A percentile compares a stretch with the other conserved stretches of the same genome.
These are phyloP conservation scores for Claviceps sp. DNA, from an alignment of 2,329 filamentous ascomycete species.

Conservation along the genomic window DNA sequence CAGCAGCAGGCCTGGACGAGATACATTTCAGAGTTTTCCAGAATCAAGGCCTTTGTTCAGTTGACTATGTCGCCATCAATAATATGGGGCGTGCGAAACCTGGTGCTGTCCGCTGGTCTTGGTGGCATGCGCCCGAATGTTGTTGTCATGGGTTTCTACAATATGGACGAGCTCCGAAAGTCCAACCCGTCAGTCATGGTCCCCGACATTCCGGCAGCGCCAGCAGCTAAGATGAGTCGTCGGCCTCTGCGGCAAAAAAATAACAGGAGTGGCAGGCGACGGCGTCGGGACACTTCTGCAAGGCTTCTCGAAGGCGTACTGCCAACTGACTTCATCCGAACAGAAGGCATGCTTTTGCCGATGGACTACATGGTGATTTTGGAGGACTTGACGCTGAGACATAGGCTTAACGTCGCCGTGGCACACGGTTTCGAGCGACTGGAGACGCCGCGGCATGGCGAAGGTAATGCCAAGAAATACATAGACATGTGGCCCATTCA, in stretches of 20 bases:
- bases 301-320: slow-evolving; percentile 43
- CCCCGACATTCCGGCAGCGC: slow-evolving; percentile 31
- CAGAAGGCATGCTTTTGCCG: slow-evolving; percentile 53
- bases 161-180: slow-evolving; percentile 60
- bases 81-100: slow-evolving; percentile 74
- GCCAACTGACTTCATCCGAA: slow-evolving; percentile 56
- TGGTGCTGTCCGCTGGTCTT: slow-evolving; percentile 67
- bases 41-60: slow-evolving; percentile 82
- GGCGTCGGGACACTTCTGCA: slow-evolving; percentile 40
- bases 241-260: slow-evolving; percentile 19
- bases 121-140: slow-evolving; percentile 87
- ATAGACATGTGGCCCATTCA: slow-evolving; percentile 89
- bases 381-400: slow-evolving; percentile 63
- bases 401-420: slow-evolving; percentile 74
- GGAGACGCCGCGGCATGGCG: slow-evolving; percentile 52
- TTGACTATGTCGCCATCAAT: slow-evolving; percentile 70
- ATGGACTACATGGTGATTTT: slow-evolving; percentile 70
- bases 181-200: slow-evolving; percentile 43
- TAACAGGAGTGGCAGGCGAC: slow-evolving; percentile 15
- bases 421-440: slow-evolving; percentile 69
- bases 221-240: slow-evolving; percentile 18
- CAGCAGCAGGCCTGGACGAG: slow-evolving; percentile 76
- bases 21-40: slow-evolving; percentile 69
- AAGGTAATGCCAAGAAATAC: slow-evolving; percentile 53
- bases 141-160: slow-evolving; percentile 67